Percentiles rank a stretch among this genome's conserved stretches.
Evolutionary conservation across 352 stramenopile genomes (phyloP).

Genomic region (Globisporangium middletonii): DNA sequence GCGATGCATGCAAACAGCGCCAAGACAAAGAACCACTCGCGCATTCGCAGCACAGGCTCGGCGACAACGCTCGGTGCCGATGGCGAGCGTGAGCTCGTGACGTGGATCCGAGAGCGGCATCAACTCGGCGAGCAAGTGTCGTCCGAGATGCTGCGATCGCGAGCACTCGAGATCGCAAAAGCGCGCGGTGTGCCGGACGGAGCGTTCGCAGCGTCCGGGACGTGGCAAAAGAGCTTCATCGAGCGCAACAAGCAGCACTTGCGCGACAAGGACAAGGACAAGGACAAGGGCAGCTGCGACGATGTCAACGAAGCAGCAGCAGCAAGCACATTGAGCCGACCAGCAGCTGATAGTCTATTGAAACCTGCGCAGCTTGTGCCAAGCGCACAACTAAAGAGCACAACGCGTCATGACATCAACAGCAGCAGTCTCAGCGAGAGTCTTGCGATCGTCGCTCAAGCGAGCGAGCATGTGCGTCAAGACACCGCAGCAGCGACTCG

Average conservation of each 20-base stretch:
- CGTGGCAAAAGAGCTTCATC: constrained; percentile 13
- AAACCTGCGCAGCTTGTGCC: background rate
- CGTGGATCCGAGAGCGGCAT: constrained; percentile 2
- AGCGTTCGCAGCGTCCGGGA: constrained; percentile 7
- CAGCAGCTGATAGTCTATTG: background rate
- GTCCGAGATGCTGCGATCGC: constrained; percentile 8
- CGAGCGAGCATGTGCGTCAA: no score
- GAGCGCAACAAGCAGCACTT: constrained; percentile 6
- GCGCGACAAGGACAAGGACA: background rate
- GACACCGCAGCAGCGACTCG: no score
- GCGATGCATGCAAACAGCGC: constrained; percentile 10
- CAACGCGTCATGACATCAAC: background rate
- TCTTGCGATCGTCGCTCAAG: no score
- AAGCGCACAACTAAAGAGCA: background rate
- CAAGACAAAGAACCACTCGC: constrained; percentile 13
- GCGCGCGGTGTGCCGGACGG: constrained; percentile 5
- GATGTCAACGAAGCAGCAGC: no score
- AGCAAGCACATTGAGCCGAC: background rate
- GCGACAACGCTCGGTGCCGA: constrained; percentile 10
- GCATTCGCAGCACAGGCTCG: constrained; percentile 6
- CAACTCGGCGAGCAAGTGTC: constrained; percentile 2
- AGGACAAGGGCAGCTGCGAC: background rate
- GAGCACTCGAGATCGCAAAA: constrained; percentile 6
- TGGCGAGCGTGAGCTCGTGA: constrained; percentile 7
- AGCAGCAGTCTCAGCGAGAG: background rate